phyloP scores from a whole-genome alignment of 164 flowering plant species.

The Aristolochia californica region DNA sequence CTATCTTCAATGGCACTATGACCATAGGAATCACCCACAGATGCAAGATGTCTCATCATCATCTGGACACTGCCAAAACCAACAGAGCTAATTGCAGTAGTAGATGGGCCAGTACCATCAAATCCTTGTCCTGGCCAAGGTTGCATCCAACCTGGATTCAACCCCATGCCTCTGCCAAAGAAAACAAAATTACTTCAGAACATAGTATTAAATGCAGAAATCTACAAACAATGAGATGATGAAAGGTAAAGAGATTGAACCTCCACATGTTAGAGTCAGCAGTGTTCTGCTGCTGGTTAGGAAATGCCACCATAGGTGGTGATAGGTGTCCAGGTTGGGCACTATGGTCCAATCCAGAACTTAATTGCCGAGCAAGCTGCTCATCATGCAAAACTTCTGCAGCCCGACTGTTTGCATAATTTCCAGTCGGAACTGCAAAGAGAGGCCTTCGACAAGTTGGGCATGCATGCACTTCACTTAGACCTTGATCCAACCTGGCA shows the following conservation, averaged over 20 bases:
- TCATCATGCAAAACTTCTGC: slow-evolving; percentile 52
- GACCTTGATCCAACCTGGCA: slow-evolving; percentile 93
- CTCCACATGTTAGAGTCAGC: slow-evolving; percentile 60
- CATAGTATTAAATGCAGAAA: not conserved
- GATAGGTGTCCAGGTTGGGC: slow-evolving; percentile 21
- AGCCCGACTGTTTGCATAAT: slow-evolving; percentile 20
- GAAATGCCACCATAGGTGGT: slow-evolving; percentile 45
- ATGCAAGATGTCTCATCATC: slow-evolving; percentile 98
- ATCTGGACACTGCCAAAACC: slow-evolving; percentile 83
- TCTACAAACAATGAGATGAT: not conserved
- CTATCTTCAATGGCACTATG: slow-evolving; percentile 80
- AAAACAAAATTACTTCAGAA: not conserved
- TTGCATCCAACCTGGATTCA: slow-evolving; percentile 59
- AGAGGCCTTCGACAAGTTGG: slow-evolving; percentile 98
- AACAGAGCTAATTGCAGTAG: slow-evolving; percentile 49
- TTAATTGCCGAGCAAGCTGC: slow-evolving; percentile 66
- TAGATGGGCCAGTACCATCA: slow-evolving; percentile 94
- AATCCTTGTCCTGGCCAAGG: slow-evolving; percentile 49
- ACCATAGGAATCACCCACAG: slow-evolving; percentile 92
- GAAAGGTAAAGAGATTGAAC: slow-evolving; percentile 22
- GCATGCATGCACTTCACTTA: slow-evolving; percentile 65
- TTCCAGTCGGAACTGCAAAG: slow-evolving; percentile 40
- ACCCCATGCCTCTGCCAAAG: slow-evolving; percentile 41
- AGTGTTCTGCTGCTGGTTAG: slow-evolving; percentile 43
- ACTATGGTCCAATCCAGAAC: slow-evolving; percentile 43